Conservation (phyloP, 164 flowering plant species). For the Santalum album region DNA sequence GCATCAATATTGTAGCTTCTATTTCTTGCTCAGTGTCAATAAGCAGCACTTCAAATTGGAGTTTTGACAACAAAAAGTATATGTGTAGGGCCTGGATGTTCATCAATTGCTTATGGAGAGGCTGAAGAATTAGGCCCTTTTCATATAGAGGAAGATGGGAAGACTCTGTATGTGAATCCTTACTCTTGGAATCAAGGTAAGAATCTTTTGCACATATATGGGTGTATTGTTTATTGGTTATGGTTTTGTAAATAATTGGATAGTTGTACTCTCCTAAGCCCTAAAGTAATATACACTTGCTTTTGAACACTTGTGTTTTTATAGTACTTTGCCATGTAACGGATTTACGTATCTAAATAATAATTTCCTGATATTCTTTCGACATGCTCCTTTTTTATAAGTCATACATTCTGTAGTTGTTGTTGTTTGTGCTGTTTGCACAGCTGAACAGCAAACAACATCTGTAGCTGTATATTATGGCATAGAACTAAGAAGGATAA, state of each 20-base stretch:
- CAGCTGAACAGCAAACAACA: too few relatives aligned
- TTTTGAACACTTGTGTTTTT: not conserved
- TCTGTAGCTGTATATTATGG: too few relatives aligned
- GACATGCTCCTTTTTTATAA: too few relatives aligned
- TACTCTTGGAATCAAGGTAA: slow-evolving; percentile 90
- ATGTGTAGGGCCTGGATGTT: slow-evolving; percentile 90
- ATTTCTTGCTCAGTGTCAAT: not conserved
- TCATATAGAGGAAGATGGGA: slow-evolving; percentile 72
- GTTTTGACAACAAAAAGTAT: slow-evolving; percentile 4
- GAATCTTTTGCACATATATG: not conserved
- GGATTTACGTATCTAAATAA: too few relatives aligned
- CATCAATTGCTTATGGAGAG: slow-evolving; percentile 82
- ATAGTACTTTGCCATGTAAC: too few relatives aligned
- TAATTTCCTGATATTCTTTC: too few relatives aligned
- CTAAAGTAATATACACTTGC: too few relatives aligned
- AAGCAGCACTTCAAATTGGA: not conserved
- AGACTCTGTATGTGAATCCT: slow-evolving; percentile 70
- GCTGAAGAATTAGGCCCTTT: slow-evolving; percentile 97
- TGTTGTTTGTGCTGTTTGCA: too few relatives aligned
- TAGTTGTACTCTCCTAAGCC: too few relatives aligned
- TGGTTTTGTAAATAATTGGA: not conserved
- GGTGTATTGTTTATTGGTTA: not conserved
- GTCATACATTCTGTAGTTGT: too few relatives aligned
- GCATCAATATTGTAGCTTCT: too few relatives aligned
- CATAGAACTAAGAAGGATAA: too few relatives aligned